Conservation (phyloP, 2,329 filamentous ascomycete species). For the Beauveria varroae region DNA sequence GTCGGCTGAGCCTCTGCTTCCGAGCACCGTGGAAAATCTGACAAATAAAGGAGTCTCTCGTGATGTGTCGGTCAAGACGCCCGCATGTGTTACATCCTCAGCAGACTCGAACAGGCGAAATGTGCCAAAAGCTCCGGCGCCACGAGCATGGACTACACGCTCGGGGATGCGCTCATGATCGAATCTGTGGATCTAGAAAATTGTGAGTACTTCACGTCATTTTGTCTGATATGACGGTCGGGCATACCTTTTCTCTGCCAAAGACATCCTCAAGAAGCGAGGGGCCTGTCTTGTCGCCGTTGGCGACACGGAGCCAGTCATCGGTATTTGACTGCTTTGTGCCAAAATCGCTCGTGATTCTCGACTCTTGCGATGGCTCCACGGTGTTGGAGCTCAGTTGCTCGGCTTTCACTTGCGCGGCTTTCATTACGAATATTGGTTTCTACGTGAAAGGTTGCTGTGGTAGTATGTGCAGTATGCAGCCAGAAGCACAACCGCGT, state of each 20-base stretch:
- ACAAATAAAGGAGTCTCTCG: conserved; percentile 62
- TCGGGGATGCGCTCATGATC: conserved; percentile 57
- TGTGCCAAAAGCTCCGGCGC: conserved; percentile 61
- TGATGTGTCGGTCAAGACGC: conserved; percentile 46
- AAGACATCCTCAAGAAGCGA: conserved; percentile 64
- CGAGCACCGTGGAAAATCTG: conserved; percentile 72
- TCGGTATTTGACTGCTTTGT: conserved; percentile 67
- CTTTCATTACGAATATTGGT: background rate
- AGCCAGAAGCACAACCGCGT: background rate
- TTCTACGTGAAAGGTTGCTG: background rate
- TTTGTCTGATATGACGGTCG: fast-evolving
- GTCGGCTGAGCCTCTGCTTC: conserved; percentile 68
- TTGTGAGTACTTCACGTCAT: background rate
- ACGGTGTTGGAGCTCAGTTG: conserved; percentile 54
- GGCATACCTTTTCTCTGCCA: conserved; percentile 60
- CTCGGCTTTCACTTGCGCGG: background rate
- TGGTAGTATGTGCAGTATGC: background rate
- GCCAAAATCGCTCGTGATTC: conserved; percentile 71
- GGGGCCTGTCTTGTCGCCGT: conserved; percentile 57
- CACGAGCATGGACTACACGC: conserved; percentile 63
- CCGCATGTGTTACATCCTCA: conserved; percentile 59
- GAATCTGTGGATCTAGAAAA: conserved; percentile 58
- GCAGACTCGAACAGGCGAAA: conserved; percentile 61
- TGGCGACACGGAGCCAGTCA: conserved; percentile 64
- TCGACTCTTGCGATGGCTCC: conserved; percentile 48